A percentile compares a stretch with the other conserved stretches of the same genome.
These are phyloP conservation scores for Trichoderma koningii DNA, from an alignment of 2,329 filamentous ascomycete genomes.

Conservation along the genomic window DNA sequence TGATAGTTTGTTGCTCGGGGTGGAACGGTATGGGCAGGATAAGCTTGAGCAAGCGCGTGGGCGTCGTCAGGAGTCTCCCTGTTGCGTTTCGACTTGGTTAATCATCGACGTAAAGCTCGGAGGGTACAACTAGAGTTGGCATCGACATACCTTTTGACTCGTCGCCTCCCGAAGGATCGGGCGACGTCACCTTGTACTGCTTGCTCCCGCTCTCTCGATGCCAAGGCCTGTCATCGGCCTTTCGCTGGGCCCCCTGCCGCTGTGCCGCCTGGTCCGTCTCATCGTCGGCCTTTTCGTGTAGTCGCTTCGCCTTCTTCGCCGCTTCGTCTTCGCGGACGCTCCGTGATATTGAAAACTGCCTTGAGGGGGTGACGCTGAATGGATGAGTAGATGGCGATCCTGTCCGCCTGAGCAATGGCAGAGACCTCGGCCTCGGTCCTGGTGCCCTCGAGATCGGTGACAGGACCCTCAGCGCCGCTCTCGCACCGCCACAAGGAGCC, in stretches of 20 bases:
- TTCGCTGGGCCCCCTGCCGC: constrained; percentile 46
- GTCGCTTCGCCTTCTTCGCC: constrained; percentile 25
- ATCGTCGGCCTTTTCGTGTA: constrained; percentile 32
- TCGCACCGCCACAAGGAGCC: constrained; percentile 10
- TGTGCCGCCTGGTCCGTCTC: constrained; percentile 31
- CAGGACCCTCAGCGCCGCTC: constrained; percentile 11
- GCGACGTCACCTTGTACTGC: constrained; percentile 39
- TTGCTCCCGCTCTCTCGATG: constrained; percentile 60
- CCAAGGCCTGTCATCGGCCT: constrained; percentile 66
- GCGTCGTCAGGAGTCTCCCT: constrained; percentile 79
- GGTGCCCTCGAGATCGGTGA: constrained; percentile 1
- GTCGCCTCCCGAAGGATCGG: constrained; percentile 34
- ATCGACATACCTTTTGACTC: constrained; percentile 38
- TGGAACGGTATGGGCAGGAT: constrained; percentile 68
- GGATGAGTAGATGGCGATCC: too few species aligned
- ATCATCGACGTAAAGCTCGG: background rate
- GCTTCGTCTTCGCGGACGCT: constrained; percentile 27
- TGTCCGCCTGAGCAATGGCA: background rate
- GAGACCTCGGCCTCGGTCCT: background rate
- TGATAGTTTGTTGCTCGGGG: constrained; percentile 44
- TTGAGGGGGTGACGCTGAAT: background rate
- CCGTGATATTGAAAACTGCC: constrained; percentile 26
- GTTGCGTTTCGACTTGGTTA: background rate
- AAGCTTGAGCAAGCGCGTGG: constrained; percentile 76
- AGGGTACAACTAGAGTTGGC: too few species aligned